These are phyloP conservation scores for Fusarium mexicanum DNA, from an alignment of 2,329 filamentous ascomycete genomes.

Conservation along the genomic window DNA sequence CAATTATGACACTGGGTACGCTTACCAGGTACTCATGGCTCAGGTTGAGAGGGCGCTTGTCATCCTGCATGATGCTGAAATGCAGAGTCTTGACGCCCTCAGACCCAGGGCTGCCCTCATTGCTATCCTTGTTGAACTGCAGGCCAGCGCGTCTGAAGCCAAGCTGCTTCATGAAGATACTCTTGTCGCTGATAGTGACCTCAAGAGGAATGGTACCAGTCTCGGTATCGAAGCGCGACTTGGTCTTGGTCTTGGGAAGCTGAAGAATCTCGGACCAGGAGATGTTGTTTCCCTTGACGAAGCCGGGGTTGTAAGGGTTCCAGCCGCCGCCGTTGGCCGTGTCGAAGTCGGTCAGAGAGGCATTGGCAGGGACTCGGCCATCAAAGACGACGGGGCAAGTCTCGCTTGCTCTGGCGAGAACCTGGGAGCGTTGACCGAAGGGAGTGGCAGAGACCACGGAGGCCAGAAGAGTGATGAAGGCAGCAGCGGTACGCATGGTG, in stretches of 20 bases:
- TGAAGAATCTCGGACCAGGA: conserved; percentile 61
- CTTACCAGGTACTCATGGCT: conserved; percentile 68
- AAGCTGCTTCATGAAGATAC: conserved; percentile 67
- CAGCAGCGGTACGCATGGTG: conserved; percentile 28
- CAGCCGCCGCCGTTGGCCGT: conserved; percentile 46
- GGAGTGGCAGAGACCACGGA: conserved; percentile 34
- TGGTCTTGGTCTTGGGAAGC: conserved; percentile 50
- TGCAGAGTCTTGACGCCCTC: conserved; percentile 69
- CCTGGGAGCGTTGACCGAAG: neutral
- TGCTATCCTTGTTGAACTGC: conserved; percentile 34
- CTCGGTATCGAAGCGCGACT: conserved; percentile 52
- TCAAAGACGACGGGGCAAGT: conserved; percentile 54
- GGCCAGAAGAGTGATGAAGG: conserved; percentile 25
- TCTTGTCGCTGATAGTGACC: conserved; percentile 65
- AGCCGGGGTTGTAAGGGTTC: conserved; percentile 60
- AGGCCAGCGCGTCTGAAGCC: conserved; percentile 66
- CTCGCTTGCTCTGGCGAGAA: conserved; percentile 5
- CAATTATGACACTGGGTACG: rapidly evolving
- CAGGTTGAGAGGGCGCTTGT: conserved; percentile 61
- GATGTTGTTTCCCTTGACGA: conserved; percentile 63
- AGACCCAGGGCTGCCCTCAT: conserved; percentile 62
- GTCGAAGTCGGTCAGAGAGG: conserved; percentile 54
- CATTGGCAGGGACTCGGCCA: conserved; percentile 54
- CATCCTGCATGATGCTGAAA: conserved; percentile 66
- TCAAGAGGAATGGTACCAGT: conserved; percentile 57